These are phyloP conservation scores for Psilocybe subaeruginosa DNA, from an alignment of 768 basidiomycete genomes.

Conservation along the genomic window DNA sequence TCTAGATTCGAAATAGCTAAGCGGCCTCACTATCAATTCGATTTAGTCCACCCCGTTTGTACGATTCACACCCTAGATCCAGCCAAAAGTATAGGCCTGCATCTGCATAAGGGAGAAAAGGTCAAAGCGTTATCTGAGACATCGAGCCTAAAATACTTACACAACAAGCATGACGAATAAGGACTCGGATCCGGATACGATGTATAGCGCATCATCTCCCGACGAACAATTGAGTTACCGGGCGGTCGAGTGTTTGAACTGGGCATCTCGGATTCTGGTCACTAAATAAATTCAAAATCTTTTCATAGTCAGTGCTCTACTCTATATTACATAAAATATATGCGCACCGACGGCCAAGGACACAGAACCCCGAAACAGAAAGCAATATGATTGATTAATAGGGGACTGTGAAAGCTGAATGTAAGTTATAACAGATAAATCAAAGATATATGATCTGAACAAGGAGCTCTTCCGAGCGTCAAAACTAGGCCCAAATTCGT, in stretches of 20 bases:
- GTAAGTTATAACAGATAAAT: not conserved
- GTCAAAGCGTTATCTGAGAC: not conserved
- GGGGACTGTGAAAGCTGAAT: not conserved
- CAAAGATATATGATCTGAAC: not conserved
- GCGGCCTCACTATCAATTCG: not conserved
- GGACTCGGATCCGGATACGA: not conserved
- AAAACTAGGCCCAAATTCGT: not conserved
- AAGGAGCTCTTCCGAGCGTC: not conserved
- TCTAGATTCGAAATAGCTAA: not conserved
- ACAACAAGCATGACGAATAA: too few relatives aligned
- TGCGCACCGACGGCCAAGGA: not conserved
- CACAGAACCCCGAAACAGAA: too few relatives aligned
- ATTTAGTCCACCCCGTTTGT: not conserved
- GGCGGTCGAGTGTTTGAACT: not conserved
- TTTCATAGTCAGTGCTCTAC: too few relatives aligned
- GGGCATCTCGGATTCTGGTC: not conserved
- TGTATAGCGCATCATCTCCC: not conserved
- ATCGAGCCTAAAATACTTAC: not conserved
- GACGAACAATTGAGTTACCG: not conserved
- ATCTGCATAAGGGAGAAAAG: not conserved
- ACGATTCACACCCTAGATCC: not conserved
- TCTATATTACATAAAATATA: not conserved
- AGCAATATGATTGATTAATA: too few relatives aligned
- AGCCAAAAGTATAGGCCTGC: not conserved
- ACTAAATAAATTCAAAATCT: not conserved